Conservation (phyloP, 2,329 filamentous ascomycete genomes). For the Verticillium tricorpus region DNA sequence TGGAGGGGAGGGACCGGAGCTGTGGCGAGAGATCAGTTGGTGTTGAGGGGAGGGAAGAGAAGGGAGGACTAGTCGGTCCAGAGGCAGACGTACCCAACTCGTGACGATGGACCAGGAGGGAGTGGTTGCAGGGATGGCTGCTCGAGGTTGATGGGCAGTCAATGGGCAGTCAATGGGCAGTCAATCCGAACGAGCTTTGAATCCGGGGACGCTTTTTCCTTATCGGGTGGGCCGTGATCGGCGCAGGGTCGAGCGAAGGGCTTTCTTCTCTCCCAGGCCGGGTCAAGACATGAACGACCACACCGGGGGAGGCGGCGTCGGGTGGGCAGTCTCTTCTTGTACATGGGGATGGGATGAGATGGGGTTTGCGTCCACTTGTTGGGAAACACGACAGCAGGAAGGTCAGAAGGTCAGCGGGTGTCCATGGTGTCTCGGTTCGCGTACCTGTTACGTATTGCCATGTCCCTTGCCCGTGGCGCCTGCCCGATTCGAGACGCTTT, state of each 20-base stretch:
- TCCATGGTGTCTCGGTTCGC: neutral
- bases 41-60: neutral
- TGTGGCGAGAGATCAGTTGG: neutral
- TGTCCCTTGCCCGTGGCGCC: neutral
- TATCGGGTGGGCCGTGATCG: neutral
- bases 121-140: neutral
- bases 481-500: neutral
- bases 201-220: neutral
- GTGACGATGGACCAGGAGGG: neutral
- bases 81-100: neutral
- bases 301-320: no score
- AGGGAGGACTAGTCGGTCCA: neutral
- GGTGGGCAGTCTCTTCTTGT: no score
- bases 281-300: no score
- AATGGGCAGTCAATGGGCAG: neutral
- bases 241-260: neutral
- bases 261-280: neutral
- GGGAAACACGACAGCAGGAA: neutral
- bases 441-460: constrained; percentile 1
- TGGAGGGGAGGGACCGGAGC: neutral
- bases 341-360: no score
- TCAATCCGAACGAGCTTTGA: neutral
- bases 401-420: neutral
- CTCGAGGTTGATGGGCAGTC: neutral
- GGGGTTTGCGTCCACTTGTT: no score